Base-by-base conservation (phyloP, 179 eudicot genomes). In the Vitellaria paradoxa region DNA sequence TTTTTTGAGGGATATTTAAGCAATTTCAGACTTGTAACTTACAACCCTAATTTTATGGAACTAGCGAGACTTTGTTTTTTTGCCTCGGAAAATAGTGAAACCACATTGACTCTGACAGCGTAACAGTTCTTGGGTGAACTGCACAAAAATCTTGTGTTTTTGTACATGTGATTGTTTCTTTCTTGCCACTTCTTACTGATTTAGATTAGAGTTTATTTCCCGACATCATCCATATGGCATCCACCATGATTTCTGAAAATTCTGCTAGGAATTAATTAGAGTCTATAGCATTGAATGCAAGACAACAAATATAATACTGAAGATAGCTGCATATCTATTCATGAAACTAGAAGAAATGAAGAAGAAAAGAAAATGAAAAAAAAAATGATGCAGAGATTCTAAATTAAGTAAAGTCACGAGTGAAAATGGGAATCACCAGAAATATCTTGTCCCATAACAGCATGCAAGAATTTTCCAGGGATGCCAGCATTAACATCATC, bases 401-500 rank as follows among this genome's bases (percentile, higher is more conserved):
- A 52, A 18, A 56, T 15, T 18, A 9, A 40, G 63, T 30, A 53
- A 70, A 21, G 40, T 52, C n/a, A 20, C 5, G 47, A 53, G 65
- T 56, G 37, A 13, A 37, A 61, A 18, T 24, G 15, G 65, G 15
- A 62, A 55, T 56, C 82, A 87, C 89, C 87, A 49, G 82, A 37
- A 24, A 66, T 53, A 70, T 79, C 85, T 49, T 84, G 87, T 45
- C 89, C 87, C 45, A 83, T 72, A 30, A 87, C 85, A 64, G 83
- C 89, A 61, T 81, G 89, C 76, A 87, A 78, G 78, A 84, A 84
- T 68, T 57, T 82, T 74, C 86, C 87, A 7, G 87, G 86, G 45
- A 79, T 77, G 56, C 89, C 87, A 45, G 87, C 82, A 74, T 81
- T 87, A 47, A 87, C 84, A 42, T 81, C 83, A 50, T 77, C 81